phyloP scores from a whole-genome alignment of 345 rosid species.

The Moringa oleifera region DNA sequence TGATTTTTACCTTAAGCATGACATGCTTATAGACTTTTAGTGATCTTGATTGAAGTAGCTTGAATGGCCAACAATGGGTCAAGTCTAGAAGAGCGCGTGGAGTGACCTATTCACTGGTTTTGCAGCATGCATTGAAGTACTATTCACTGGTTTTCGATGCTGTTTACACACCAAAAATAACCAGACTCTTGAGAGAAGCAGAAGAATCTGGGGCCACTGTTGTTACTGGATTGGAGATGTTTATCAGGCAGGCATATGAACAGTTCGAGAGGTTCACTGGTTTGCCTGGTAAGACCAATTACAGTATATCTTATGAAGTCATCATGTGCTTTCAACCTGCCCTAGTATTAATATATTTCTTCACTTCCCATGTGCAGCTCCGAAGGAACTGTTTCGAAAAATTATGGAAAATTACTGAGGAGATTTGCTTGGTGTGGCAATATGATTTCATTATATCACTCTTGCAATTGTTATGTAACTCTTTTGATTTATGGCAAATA shows the following conservation, averaged over 20 bases:
- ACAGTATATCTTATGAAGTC: neutral
- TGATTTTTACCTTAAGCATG: too few relatives aligned
- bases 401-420: slow-evolving; percentile 54
- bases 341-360: slow-evolving; percentile 12
- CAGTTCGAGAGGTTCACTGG: slow-evolving; percentile 85
- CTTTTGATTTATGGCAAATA: too few relatives aligned
- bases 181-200: slow-evolving; percentile 79
- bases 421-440: slow-evolving; percentile 2
- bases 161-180: slow-evolving; percentile 77
- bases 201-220: slow-evolving; percentile 65
- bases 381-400: slow-evolving; percentile 64
- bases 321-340: neutral
- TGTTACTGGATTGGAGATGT: slow-evolving; percentile 85
- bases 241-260: slow-evolving; percentile 83
- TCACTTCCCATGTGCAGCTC: slow-evolving; percentile 45
- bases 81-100: too few relatives aligned
- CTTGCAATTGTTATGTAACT: neutral
- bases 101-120: neutral
- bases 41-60: too few relatives aligned
- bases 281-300: slow-evolving; percentile 47
- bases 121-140: slow-evolving; percentile 63
- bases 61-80: too few relatives aligned
- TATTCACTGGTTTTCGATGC: slow-evolving; percentile 83
- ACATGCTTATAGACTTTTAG: too few relatives aligned
- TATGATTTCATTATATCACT: neutral